phyloP scores from a whole-genome alignment of 257 asterid genomes.

The Solanum pimpinellifolium region DNA sequence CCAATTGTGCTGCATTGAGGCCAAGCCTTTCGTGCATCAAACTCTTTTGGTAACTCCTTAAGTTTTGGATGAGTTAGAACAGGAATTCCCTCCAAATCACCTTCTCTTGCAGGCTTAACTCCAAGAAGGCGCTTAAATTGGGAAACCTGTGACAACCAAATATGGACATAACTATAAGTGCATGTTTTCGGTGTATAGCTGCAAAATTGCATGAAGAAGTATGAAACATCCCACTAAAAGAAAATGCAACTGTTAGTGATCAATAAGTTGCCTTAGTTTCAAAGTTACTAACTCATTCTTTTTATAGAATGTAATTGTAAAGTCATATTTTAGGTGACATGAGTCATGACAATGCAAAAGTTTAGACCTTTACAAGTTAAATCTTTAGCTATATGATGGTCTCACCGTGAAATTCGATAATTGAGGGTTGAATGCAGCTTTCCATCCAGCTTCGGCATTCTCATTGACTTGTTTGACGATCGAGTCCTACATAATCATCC shows the following conservation, averaged over 20 bases:
- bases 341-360: too few relatives aligned
- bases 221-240: background rate
- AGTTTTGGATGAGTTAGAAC: slow-evolving; percentile 33
- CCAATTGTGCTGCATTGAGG: slow-evolving; percentile 66
- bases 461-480: slow-evolving; percentile 49
- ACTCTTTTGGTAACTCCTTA: slow-evolving; percentile 42
- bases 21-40: slow-evolving; percentile 87
- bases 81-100: slow-evolving; percentile 33
- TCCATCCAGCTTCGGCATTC: slow-evolving; percentile 83
- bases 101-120: slow-evolving; percentile 46
- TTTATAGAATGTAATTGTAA: background rate
- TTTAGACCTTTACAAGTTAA: too few relatives aligned
- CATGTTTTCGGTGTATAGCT: background rate
- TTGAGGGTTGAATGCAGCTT: slow-evolving; percentile 71
- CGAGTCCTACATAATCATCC: slow-evolving; percentile 40
- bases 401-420: slow-evolving; percentile 73
- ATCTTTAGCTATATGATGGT: background rate
- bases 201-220: background rate
- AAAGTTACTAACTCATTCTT: background rate
- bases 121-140: slow-evolving; percentile 87
- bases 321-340: too few relatives aligned
- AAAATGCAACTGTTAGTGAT: background rate
- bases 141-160: slow-evolving; percentile 38
- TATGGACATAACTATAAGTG: background rate
- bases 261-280: background rate